Evolutionary conservation across 345 rosid genomes (phyloP).

Genomic region (Iberis pinnata): DNA sequence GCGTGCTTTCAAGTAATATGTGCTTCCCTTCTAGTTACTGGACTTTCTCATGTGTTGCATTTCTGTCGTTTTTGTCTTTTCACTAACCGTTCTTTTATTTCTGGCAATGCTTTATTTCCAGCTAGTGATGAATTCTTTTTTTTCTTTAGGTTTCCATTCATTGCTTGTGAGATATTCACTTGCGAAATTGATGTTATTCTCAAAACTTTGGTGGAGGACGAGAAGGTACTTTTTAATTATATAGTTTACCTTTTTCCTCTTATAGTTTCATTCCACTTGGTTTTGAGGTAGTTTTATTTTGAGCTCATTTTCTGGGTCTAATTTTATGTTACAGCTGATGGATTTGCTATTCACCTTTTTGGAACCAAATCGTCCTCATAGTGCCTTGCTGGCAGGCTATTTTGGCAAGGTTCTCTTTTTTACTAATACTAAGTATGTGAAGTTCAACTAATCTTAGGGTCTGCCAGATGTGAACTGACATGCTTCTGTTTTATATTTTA

Average conservation of each 20-base stretch:
- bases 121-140: conserved; percentile 10
- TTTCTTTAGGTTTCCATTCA: conserved; percentile 78
- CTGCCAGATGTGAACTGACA: conserved; percentile 13
- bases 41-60: conserved; percentile 1
- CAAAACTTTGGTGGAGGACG: conserved; percentile 83
- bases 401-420: conserved; percentile 67
- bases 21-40: not conserved
- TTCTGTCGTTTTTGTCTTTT: not conserved
- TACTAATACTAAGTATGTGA: conserved; percentile 1
- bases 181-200: conserved; percentile 95
- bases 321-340: conserved; percentile 55
- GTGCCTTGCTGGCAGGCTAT: conserved; percentile 88
- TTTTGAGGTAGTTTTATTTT: not conserved
- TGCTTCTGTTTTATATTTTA: conserved; percentile 24
- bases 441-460: conserved; percentile 1
- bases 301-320: conserved; percentile 6
- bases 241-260: not conserved
- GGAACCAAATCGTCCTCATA: conserved; percentile 77
- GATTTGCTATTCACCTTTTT: conserved; percentile 78
- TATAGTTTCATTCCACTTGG: not conserved
- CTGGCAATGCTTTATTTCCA: not conserved
- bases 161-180: conserved; percentile 91
- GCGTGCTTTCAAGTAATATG: conserved; percentile 66
- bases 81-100: conserved; percentile 1
- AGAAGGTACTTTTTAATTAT: conserved; percentile 45